Percentiles rank a stretch among this genome's conserved stretches.
Evolutionary conservation across 1,284 basidiomycete species (phyloP).

Genomic region (Puccinia hordei): DNA sequence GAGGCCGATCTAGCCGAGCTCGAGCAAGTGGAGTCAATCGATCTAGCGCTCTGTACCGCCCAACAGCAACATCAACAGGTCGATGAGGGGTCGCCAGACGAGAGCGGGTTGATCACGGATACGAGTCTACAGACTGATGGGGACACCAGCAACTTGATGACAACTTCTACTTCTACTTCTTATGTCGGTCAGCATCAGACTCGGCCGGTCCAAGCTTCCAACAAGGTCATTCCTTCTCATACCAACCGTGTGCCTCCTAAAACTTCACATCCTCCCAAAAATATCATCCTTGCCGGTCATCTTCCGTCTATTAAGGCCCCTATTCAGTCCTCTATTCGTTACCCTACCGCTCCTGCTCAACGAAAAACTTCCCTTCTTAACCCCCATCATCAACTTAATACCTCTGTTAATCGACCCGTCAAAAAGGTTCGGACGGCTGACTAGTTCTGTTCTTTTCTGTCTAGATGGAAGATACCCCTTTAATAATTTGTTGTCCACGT

Average conservation of each 20-base stretch:
- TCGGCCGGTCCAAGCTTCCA: background rate
- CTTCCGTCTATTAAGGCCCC: background rate
- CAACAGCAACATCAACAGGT: background rate
- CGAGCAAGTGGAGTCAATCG: conserved; percentile 3
- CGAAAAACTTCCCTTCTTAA: background rate
- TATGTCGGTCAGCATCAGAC: background rate
- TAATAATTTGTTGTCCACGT: no score
- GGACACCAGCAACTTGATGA: background rate
- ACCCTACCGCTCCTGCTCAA: background rate
- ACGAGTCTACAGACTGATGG: background rate
- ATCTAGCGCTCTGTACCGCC: background rate
- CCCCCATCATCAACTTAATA: background rate
- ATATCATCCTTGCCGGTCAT: background rate
- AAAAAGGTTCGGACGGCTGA: no score
- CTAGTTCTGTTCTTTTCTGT: no score
- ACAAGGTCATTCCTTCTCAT: background rate
- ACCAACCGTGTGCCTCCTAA: background rate
- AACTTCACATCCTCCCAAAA: background rate
- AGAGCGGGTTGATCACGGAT: conserved; percentile 24
- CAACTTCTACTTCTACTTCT: background rate
- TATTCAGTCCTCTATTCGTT: background rate
- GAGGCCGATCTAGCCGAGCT: conserved; percentile 37
- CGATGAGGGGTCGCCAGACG: conserved; percentile 8
- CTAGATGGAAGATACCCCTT: no score
- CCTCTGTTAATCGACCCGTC: no score